Percentiles rank a stretch among this genome's conserved stretches.
Evolutionary conservation across 257 asterid species (phyloP).

Genomic region (Solanum sparsipilum): DNA sequence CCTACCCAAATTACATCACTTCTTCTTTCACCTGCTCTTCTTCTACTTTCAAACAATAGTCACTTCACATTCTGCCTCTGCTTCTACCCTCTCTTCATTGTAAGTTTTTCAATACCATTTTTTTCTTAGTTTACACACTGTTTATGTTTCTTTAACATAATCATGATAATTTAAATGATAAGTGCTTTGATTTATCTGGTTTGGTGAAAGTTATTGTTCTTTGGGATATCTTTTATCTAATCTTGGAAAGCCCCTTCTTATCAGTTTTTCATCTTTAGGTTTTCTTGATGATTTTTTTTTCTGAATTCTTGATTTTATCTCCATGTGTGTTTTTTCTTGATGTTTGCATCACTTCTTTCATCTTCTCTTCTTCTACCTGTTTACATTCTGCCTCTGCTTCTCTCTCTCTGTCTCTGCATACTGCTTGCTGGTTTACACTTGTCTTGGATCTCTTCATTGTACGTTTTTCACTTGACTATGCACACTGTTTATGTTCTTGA

Average conservation of each 20-base stretch:
- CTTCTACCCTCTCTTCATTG: neutral
- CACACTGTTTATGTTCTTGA: neutral
- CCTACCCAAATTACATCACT: neutral
- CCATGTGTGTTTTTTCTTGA: neutral
- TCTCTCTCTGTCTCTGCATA: neutral
- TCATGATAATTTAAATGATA: neutral
- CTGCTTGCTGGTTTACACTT: neutral
- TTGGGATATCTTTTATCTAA: neutral
- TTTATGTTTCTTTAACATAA: neutral
- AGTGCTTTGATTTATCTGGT: neutral
- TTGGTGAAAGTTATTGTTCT: neutral
- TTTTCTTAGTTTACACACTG: neutral
- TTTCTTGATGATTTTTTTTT: neutral
- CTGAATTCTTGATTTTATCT: neutral
- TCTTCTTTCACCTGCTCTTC: neutral
- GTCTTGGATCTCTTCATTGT: neutral
- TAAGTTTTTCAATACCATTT: neutral
- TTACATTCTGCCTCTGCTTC: neutral
- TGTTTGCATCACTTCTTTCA: neutral
- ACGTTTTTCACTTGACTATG: neutral
- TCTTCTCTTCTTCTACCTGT: neutral
- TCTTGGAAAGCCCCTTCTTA: neutral
- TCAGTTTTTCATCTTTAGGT: neutral
- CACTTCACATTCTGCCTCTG: neutral
- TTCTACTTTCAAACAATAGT: neutral